Percentiles rank a stretch among this genome's conserved stretches.
phyloP scores from a whole-genome alignment of 345 rosid species.

The Microthlaspi erraticum region DNA sequence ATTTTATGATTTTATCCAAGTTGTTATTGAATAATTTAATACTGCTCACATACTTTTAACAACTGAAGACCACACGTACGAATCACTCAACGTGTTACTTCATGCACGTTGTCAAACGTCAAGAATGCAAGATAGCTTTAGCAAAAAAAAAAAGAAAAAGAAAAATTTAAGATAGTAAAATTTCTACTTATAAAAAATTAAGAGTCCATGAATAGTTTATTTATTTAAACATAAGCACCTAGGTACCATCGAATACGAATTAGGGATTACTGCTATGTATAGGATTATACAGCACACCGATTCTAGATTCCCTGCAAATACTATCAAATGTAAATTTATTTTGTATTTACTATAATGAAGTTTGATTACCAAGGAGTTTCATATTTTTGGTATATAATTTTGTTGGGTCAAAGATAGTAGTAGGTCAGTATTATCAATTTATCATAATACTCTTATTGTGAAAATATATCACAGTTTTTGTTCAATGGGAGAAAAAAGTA shows the following conservation, averaged over 20 bases:
- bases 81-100: conserved; percentile 41
- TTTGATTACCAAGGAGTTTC: not conserved
- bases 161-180: not conserved
- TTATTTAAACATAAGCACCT: not conserved
- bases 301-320: not conserved
- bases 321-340: not conserved
- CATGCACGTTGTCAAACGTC: conserved; percentile 40
- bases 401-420: not conserved
- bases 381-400: not conserved
- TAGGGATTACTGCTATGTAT: not conserved
- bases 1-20: conserved; percentile 6
- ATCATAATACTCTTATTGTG: not conserved
- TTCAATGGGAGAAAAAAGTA: conserved; percentile 12
- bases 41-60: conserved; percentile 5
- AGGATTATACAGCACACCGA: not conserved
- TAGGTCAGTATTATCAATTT: not conserved
- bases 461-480: not conserved
- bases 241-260: not conserved
- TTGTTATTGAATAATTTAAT: conserved; percentile 3
- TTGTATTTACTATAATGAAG: not conserved
- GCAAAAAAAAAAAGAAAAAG: too few relatives aligned
- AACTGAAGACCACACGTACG: conserved; percentile 27
- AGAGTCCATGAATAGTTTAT: not conserved
- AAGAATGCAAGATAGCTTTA: too few relatives aligned
- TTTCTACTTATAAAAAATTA: not conserved